Percentiles rank a stretch among this genome's conserved stretches.
Conservation (phyloP, 352 stramenopile genomes). For the Aphanomyces astaci region DNA sequence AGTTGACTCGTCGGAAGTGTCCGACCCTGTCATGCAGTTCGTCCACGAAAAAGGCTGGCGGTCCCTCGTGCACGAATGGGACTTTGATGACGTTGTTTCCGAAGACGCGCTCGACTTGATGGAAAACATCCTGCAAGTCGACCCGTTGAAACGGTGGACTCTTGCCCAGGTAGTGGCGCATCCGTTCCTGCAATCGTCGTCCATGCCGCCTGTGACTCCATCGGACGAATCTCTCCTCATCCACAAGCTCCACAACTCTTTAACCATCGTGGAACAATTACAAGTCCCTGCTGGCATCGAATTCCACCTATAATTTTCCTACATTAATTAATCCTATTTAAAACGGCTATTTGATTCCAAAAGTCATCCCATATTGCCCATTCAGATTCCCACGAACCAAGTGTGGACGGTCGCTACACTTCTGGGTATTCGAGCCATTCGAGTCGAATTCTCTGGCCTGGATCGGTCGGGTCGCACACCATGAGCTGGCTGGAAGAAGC, state of each 20-base stretch:
- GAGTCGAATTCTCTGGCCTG: no score
- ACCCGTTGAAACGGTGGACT: background rate
- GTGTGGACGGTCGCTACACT: no score
- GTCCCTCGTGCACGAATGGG: constrained; percentile 35
- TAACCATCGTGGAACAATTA: background rate
- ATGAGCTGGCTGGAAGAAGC: no score
- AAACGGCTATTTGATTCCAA: no score
- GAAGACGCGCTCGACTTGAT: constrained; percentile 6
- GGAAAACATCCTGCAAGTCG: constrained; percentile 1
- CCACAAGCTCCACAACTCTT: background rate
- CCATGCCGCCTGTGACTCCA: background rate
- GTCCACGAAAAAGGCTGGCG: constrained; percentile 33
- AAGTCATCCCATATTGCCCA: no score
- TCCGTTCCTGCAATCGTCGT: constrained; percentile 48
- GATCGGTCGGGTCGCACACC: no score
- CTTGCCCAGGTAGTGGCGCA: constrained; percentile 30
- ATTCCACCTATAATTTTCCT: background rate
- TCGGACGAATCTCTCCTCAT: background rate
- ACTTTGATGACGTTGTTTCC: constrained; percentile 24
- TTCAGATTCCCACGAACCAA: no score
- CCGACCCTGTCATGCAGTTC: constrained; percentile 42
- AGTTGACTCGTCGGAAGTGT: constrained; percentile 33
- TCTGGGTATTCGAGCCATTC: no score
- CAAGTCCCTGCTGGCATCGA: background rate
- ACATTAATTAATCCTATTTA: no score